phyloP scores from a whole-genome alignment of 129 eudicot genomes.

The Apium graveolens region DNA sequence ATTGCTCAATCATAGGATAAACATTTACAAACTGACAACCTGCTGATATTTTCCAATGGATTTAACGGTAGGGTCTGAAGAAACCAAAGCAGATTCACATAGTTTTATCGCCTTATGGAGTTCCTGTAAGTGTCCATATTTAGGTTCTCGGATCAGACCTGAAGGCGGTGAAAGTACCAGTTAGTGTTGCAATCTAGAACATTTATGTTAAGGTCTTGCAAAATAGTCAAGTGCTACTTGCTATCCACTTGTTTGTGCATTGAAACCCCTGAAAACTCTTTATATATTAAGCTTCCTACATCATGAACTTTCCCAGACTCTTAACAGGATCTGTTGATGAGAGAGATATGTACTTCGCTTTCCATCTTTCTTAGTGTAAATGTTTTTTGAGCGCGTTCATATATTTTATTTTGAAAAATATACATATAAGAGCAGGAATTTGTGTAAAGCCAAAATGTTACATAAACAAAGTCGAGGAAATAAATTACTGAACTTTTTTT shows the following conservation, averaged over 20 bases:
- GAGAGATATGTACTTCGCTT: neutral
- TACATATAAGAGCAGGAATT: no score
- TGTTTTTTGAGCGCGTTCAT: no score
- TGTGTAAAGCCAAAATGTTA: no score
- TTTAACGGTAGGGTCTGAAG: conserved; percentile 52
- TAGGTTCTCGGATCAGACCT: conserved; percentile 89
- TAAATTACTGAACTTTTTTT: no score
- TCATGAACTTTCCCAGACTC: neutral
- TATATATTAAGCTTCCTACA: neutral
- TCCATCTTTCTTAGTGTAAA: neutral
- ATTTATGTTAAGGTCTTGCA: neutral
- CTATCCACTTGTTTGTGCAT: neutral
- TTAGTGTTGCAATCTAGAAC: neutral
- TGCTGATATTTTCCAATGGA: conserved; percentile 57
- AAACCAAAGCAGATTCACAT: conserved; percentile 59
- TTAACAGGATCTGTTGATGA: no score
- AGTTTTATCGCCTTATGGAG: conserved; percentile 83
- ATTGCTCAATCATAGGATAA: neutral
- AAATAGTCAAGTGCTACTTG: neutral
- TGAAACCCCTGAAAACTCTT: neutral
- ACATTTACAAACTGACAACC: conserved; percentile 26
- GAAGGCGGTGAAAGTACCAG: conserved; percentile 12
- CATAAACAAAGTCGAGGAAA: no score
- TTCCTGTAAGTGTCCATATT: conserved; percentile 71
- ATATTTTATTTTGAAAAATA: no score